phyloP scores from a whole-genome alignment of 768 basidiomycete genomes.

The Lactifluus echinatus region DNA sequence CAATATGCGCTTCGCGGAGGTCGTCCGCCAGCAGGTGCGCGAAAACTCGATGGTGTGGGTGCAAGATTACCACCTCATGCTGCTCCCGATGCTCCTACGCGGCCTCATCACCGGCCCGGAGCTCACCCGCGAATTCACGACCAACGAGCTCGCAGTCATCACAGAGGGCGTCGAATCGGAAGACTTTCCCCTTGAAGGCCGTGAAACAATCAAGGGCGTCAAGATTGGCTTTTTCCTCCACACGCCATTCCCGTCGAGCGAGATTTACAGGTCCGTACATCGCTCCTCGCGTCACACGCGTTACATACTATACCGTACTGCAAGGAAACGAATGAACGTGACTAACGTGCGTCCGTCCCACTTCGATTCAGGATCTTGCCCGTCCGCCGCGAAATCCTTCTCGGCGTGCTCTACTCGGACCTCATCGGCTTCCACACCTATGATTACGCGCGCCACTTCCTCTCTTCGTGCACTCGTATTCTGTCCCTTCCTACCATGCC shows the following conservation, averaged over 20 bases:
- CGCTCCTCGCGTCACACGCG: too few species aligned
- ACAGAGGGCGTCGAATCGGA: conserved; percentile 61
- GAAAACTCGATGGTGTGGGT: conserved; percentile 98
- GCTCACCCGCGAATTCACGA: conserved; percentile 46
- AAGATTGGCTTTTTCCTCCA: conserved; percentile 99
- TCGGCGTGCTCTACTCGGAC: conserved; percentile 92
- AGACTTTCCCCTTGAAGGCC: conserved; percentile 30
- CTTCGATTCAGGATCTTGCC: conserved; percentile 69
- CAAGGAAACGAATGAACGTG: too few species aligned
- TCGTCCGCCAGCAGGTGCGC: conserved; percentile 65
- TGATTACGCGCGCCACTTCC: conserved; percentile 98
- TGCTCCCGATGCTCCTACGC: conserved; percentile 92
- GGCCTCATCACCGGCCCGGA: conserved; percentile 70
- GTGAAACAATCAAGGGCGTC: conserved; percentile 48
- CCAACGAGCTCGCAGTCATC: conserved; percentile 56
- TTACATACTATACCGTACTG: too few species aligned
- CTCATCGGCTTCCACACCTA: conserved; percentile 99
- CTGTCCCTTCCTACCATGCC: conserved; percentile 94
- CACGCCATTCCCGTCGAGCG: conserved; percentile 95
- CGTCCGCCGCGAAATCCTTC: conserved; percentile 93
- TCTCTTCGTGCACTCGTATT: conserved; percentile 96
- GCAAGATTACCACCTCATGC: conserved; percentile 97
- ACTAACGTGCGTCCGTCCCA: conserved; percentile 2
- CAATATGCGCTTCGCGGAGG: conserved; percentile 90
- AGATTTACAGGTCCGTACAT: conserved; percentile 94